Base-by-base conservation (phyloP, 2,329 filamentous ascomycete species). In the Ramularia endophylla region DNA sequence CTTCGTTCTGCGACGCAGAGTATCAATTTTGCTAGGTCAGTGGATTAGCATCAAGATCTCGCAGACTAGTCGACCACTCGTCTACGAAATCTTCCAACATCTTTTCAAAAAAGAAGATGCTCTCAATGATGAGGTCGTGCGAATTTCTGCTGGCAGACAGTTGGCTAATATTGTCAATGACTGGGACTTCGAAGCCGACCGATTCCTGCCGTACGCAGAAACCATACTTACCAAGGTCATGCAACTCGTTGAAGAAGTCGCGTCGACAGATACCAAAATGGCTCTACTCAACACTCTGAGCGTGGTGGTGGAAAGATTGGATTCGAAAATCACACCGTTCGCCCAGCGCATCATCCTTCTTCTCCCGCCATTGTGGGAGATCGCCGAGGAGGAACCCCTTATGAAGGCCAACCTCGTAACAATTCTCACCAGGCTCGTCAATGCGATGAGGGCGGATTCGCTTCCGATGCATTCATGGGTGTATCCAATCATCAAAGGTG, bases 341-440 rank as follows among this genome's bases (percentile, higher is more conserved):
- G 86, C 87, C 4, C 87, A 94, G 55, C 79, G 83, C 45, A 85
- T 98, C 46, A 83, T 98, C 63, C 72, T 78, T 1, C 76, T 88
- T 9, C 72, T 97, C 5, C 89, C 90, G 0, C 73, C 74, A 4
- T 72, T 97, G 0, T 98, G 92, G 92, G 81, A 86, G 46, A 78
- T 82, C 38, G 87, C 86, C 2, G 87, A 83, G 1, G 84, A 94
- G 46, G 86, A 92, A 57, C 87, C 88, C 65, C 78, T 97, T 62
- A 85, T 95, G 72, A 97, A 97, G 64, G 89, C 95, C 65, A 81
- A 87, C 1, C 88, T 97, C 38, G 75, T 97, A 42, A 86, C 85
- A 2, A 83, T 97, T 28, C 79, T 97, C 38, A 75, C 86, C 2
- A 83, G 87, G 2, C 72, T 98, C 9, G 85, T 94, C n/a, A 81